phyloP scores from a whole-genome alignment of 805 yeast species.

The Barnettozyma pratensis region DNA sequence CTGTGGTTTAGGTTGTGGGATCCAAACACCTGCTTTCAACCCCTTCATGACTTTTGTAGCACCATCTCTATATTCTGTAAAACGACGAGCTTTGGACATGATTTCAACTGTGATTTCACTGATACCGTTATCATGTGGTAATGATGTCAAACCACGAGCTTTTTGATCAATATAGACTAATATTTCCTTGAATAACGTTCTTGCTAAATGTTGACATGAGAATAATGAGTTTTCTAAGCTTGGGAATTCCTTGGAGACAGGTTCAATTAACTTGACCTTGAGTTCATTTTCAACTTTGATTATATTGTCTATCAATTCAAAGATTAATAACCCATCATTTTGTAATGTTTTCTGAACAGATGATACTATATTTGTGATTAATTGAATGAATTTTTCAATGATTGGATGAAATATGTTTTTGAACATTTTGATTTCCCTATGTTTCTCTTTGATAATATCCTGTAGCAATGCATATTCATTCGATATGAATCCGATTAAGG shows the following conservation, averaged over 20 bases:
- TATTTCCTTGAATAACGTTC: conserved; percentile 48
- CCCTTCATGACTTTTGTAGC: conserved; percentile 43
- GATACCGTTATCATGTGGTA: conserved; percentile 67
- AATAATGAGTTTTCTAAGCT: conserved; percentile 18
- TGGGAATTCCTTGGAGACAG: conserved; percentile 18
- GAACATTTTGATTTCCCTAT: conserved; percentile 26
- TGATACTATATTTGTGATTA: conserved; percentile 34
- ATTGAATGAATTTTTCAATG: conserved; percentile 33
- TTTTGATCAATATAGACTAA: conserved; percentile 50
- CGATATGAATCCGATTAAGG: conserved; percentile 42
- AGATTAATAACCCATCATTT: conserved; percentile 47
- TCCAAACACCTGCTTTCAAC: conserved; percentile 61
- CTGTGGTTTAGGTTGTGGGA: conserved; percentile 52
- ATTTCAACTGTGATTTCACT: conserved; percentile 69
- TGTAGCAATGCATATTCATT: conserved; percentile 44
- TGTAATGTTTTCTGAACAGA: conserved; percentile 37
- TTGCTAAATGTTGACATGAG: conserved; percentile 27
- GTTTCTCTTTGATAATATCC: conserved; percentile 35
- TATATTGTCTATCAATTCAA: conserved; percentile 53
- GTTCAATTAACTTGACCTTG: conserved; percentile 27
- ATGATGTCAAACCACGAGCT: conserved; percentile 37
- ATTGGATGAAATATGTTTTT: conserved; percentile 30
- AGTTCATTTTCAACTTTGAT: conserved; percentile 24
- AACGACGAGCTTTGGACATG: conserved; percentile 58
- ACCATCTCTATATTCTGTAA: conserved; percentile 57